phyloP scores from a whole-genome alignment of 129 eudicot genomes.

The Ambrosia trifida region DNA sequence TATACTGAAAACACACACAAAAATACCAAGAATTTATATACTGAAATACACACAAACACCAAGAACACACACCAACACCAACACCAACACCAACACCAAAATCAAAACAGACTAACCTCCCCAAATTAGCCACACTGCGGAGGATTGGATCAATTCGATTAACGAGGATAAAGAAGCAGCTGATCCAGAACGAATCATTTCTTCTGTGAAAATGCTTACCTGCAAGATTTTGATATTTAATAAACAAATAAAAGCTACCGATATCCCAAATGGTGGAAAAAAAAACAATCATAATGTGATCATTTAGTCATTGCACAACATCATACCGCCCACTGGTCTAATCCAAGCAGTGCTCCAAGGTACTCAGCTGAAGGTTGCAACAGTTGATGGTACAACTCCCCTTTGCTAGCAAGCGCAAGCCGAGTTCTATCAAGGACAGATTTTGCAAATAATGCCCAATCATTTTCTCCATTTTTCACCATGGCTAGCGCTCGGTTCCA shows the following conservation, averaged over 20 bases:
- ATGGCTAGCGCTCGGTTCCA: conserved; percentile 76
- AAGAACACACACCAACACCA: conserved; percentile 1
- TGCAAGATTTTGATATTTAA: conserved; percentile 32
- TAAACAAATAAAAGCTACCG: background rate
- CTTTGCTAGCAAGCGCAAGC: conserved; percentile 90
- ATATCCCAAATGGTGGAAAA: background rate
- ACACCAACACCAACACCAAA: conserved; percentile 7
- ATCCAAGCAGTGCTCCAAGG: conserved; percentile 86
- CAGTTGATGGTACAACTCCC: conserved; percentile 78
- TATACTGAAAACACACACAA: background rate
- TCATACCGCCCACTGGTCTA: conserved; percentile 87
- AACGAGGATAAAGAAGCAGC: conserved; percentile 95
- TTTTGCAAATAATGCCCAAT: conserved; percentile 95
- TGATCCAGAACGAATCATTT: conserved; percentile 96
- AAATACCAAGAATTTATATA: background rate
- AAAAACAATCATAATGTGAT: background rate
- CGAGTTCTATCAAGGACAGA: conserved; percentile 98
- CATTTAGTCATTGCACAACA: background rate
- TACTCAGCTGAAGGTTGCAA: conserved; percentile 99
- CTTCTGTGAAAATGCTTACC: conserved; percentile 93
- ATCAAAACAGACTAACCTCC: conserved; percentile 62
- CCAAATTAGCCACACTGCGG: conserved; percentile 80
- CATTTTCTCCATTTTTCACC: conserved; percentile 53
- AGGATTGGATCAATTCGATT: conserved; percentile 96
- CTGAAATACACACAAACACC: background rate